phyloP scores from a whole-genome alignment of 1,284 basidiomycete genomes.

The Sporisorium graminicola region DNA sequence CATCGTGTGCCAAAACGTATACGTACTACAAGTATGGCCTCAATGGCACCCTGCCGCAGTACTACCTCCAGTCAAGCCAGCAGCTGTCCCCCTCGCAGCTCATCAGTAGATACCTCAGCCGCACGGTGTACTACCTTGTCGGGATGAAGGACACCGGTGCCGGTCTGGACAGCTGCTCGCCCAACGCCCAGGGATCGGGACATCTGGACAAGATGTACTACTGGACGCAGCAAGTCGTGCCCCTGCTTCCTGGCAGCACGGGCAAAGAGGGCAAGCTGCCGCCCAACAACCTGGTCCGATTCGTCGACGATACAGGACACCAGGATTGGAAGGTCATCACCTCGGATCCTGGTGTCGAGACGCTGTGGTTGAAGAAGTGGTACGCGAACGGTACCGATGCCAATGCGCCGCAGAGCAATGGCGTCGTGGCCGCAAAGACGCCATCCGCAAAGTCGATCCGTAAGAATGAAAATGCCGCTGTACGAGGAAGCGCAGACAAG shows the following conservation, averaged over 20 bases:
- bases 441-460: constrained; percentile 8
- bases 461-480: not conserved
- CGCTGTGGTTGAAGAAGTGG: constrained; percentile 57
- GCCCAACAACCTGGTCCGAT: constrained; percentile 32
- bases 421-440: constrained; percentile 17
- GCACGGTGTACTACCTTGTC: constrained; percentile 58
- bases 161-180: constrained; percentile 49
- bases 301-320: constrained; percentile 48
- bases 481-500: not conserved
- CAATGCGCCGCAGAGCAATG: constrained; percentile 16
- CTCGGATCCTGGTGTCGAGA: constrained; percentile 55
- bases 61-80: constrained; percentile 22
- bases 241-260: constrained; percentile 49
- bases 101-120: constrained; percentile 39
- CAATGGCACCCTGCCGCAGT: constrained; percentile 55
- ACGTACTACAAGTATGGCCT: constrained; percentile 67
- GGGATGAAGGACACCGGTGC: constrained; percentile 46
- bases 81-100: constrained; percentile 13
- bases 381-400: constrained; percentile 39
- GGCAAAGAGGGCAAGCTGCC: constrained; percentile 41
- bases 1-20: constrained; percentile 34
- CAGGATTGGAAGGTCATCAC: constrained; percentile 54
- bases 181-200: constrained; percentile 52
- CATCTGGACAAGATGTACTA: constrained; percentile 62
- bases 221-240: constrained; percentile 56